Conservation (phyloP, 805 yeast genomes). For the Pichia eremophila region DNA sequence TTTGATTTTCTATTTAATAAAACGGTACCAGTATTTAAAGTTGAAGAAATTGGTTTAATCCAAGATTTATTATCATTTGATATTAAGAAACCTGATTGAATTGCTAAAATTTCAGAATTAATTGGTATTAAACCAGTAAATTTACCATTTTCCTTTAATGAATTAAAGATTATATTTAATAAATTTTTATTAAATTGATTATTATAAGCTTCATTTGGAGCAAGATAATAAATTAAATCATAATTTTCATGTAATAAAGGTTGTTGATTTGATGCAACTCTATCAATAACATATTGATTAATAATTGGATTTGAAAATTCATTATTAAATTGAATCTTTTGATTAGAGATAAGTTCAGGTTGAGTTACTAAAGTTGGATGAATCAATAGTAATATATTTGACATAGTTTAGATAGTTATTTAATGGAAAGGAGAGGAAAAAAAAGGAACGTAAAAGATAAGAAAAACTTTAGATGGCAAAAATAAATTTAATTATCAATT, state of each 20-base stretch:
- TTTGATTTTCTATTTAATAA: constrained; percentile 14
- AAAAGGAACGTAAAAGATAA: no score
- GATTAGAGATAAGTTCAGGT: constrained; percentile 34
- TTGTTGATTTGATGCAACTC: constrained; percentile 42
- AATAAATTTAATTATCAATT: no score
- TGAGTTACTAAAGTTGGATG: constrained; percentile 62
- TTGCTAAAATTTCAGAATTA: constrained; percentile 48
- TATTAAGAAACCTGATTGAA: constrained; percentile 56
- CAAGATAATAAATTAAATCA: constrained; percentile 42
- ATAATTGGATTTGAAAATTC: constrained; percentile 25
- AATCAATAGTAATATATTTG: constrained; percentile 36
- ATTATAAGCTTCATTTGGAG: constrained; percentile 39
- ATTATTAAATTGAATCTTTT: constrained; percentile 26
- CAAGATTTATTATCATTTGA: constrained; percentile 35
- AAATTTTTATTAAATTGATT: constrained; percentile 40
- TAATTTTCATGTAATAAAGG: constrained; percentile 29
- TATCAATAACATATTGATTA: constrained; percentile 48
- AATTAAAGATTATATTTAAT: constrained; percentile 29
- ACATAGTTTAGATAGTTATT: neutral
- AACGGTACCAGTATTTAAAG: constrained; percentile 13
- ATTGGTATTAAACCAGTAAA: constrained; percentile 45
- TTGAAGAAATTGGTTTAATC: constrained; percentile 36
- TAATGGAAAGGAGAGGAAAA: no score
- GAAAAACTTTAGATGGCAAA: no score
- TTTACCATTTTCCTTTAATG: constrained; percentile 36